A percentile compares a stretch with the other conserved stretches of the same genome.
phyloP scores from a whole-genome alignment of 2,329 filamentous ascomycete genomes.

The Botrytis fabae region DNA sequence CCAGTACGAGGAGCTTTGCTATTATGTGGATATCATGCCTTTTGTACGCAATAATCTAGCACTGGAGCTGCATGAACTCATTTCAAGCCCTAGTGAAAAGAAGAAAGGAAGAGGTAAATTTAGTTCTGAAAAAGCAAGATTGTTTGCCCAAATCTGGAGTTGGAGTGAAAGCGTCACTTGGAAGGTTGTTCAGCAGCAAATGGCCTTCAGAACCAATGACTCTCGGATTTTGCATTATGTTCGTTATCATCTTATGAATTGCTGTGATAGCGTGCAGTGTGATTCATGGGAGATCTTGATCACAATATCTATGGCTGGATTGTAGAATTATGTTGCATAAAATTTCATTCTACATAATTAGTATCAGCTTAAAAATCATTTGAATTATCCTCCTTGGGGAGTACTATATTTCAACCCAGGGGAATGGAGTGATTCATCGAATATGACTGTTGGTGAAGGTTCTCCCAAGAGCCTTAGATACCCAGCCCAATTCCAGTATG shows the following conservation, averaged over 20 bases:
- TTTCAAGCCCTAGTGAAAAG: neutral
- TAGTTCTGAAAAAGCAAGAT: neutral
- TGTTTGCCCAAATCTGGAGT: neutral
- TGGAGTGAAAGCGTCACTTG: neutral
- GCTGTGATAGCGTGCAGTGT: neutral
- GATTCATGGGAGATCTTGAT: neutral
- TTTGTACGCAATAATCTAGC: neutral
- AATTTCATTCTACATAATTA: neutral
- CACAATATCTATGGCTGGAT: neutral
- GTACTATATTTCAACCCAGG: neutral
- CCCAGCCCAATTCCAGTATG: neutral
- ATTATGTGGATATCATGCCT: neutral
- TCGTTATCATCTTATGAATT: neutral
- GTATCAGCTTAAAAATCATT: neutral
- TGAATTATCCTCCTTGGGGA: neutral
- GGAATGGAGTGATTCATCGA: neutral
- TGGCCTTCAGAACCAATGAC: neutral
- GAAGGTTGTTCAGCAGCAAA: neutral
- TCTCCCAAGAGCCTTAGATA: neutral
- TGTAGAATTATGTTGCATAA: neutral
- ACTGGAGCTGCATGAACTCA: neutral
- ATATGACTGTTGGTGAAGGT: neutral
- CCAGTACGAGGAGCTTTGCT: fast-evolving
- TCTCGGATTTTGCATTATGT: neutral
- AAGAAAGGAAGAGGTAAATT: neutral